Percentiles rank a stretch among this genome's conserved stretches.
Evolutionary conservation across 352 stramenopile species (phyloP).

Genomic region (Vaucheria bursata): DNA sequence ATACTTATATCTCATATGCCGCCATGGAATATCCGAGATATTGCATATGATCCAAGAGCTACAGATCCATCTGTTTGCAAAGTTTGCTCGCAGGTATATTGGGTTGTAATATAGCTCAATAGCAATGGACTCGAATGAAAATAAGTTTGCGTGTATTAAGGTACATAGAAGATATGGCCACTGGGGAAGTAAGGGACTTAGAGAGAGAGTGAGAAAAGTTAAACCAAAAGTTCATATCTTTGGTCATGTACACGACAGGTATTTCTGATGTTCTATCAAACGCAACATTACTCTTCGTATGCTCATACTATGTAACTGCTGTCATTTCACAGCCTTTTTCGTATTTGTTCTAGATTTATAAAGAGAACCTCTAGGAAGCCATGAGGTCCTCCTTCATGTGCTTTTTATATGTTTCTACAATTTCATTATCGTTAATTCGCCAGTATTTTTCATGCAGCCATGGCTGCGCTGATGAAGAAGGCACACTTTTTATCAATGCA

Average conservation of each 20-base stretch:
- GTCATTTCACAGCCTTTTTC: too few species aligned
- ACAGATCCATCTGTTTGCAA: constrained; percentile 18
- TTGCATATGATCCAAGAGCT: constrained; percentile 28
- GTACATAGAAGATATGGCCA: constrained; percentile 20
- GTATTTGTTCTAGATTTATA: too few species aligned
- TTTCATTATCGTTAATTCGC: background rate
- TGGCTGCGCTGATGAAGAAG: constrained; percentile 14
- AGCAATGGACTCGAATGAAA: too few species aligned
- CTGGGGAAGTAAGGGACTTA: constrained; percentile 40
- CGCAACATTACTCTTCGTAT: too few species aligned
- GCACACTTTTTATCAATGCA: constrained; percentile 39
- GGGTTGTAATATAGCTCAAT: too few species aligned
- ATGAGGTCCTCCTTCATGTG: too few species aligned
- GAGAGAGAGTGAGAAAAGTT: constrained; percentile 17
- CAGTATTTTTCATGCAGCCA: constrained; percentile 6
- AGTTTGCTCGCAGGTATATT: constrained; percentile 26
- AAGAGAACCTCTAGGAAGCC: too few species aligned
- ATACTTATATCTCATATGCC: constrained; percentile 45
- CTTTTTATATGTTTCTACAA: background rate
- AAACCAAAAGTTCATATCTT: constrained; percentile 41
- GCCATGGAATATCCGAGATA: constrained; percentile 36
- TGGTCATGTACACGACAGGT: constrained; percentile 38
- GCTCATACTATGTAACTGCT: too few species aligned
- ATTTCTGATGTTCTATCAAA: too few species aligned
- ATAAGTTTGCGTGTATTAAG: background rate